These are phyloP conservation scores for Atkinsonella texensis DNA, from an alignment of 2,329 filamentous ascomycete genomes.

Conservation along the genomic window DNA sequence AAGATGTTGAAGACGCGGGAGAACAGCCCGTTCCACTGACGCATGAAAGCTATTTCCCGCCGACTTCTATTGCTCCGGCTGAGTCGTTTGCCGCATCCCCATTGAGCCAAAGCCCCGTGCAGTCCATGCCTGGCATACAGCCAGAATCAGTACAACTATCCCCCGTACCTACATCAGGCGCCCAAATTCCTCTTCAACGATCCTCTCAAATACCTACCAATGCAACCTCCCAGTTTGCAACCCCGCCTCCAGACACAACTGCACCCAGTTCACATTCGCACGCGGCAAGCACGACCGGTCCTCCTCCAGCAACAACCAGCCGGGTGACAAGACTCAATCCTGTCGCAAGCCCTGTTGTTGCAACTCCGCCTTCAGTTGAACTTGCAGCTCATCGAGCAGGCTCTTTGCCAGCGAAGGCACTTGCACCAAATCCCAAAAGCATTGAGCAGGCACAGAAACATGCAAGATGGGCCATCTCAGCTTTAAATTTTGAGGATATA, in stretches of 20 bases:
- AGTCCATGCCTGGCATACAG: constrained; percentile 11
- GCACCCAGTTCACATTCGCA: constrained; percentile 4
- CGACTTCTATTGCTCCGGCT: constrained; percentile 5
- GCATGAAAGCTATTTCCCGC: constrained; percentile 23
- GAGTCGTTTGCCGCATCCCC: constrained; percentile 24
- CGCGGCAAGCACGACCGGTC: constrained; percentile 6
- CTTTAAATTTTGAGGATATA: constrained; percentile 92
- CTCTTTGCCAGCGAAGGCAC: constrained; percentile 1
- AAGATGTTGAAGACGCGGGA: constrained; percentile 39
- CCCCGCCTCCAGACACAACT: constrained; percentile 11
- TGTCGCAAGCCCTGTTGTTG: background rate
- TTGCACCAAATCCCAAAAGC: constrained; percentile 33
- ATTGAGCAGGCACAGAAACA: constrained; percentile 84
- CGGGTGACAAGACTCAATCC: background rate
- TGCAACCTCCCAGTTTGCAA: constrained; percentile 13
- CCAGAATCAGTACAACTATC: constrained; percentile 10
- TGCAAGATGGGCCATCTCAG: constrained; percentile 92
- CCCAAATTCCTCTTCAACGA: constrained; percentile 16
- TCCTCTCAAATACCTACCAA: constrained; percentile 17
- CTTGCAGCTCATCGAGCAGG: constrained; percentile 2
- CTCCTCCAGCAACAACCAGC: constrained; percentile 1
- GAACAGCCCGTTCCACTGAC: constrained; percentile 15
- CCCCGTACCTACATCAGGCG: constrained; percentile 7
- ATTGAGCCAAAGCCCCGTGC: constrained; percentile 18
- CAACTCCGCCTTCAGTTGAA: background rate